These are phyloP conservation scores for Hypoxylon sp. DNA, from an alignment of 2,329 filamentous ascomycete species.

Conservation along the genomic window DNA sequence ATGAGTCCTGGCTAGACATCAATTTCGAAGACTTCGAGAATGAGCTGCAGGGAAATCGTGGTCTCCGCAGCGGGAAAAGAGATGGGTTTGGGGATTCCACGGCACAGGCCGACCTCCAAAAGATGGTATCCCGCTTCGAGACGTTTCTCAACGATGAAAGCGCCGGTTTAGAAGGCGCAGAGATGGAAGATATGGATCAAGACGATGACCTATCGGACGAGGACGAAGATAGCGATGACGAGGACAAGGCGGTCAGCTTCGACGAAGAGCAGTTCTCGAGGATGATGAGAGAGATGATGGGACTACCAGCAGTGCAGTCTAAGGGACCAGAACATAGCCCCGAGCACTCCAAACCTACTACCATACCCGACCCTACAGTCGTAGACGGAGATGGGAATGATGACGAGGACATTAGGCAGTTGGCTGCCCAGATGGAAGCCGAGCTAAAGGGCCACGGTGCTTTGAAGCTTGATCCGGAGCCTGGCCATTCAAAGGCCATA, in stretches of 20 bases:
- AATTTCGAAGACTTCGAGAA: conserved; percentile 87
- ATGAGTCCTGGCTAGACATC: conserved; percentile 92
- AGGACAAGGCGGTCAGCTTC: conserved; percentile 80
- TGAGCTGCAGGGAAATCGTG: conserved; percentile 69
- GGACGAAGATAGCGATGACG: conserved; percentile 66
- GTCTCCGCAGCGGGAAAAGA: conserved; percentile 26
- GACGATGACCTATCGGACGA: conserved; percentile 64
- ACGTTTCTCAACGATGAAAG: conserved; percentile 86
- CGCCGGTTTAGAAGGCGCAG: conserved; percentile 80
- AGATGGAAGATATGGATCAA: conserved; percentile 74
- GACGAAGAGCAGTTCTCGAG: conserved; percentile 83
- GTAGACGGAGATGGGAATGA: conserved; percentile 55
- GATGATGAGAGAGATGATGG: conserved; percentile 95
- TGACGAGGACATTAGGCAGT: conserved; percentile 67
- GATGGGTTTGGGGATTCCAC: conserved; percentile 69
- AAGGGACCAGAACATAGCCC: conserved; percentile 14
- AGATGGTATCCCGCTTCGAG: conserved; percentile 94
- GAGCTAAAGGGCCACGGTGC: conserved; percentile 76
- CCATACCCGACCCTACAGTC: conserved; percentile 38
- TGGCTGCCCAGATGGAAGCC: conserved; percentile 74
- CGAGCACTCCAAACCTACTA: conserved; percentile 9
- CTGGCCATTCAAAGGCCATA: conserved; percentile 44
- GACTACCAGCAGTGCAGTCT: conserved; percentile 54
- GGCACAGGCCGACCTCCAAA: conserved; percentile 79
- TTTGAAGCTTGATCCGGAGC: conserved; percentile 59